These are phyloP conservation scores for Aspergillus fructus DNA, from an alignment of 2,329 filamentous ascomycete genomes.

Conservation along the genomic window DNA sequence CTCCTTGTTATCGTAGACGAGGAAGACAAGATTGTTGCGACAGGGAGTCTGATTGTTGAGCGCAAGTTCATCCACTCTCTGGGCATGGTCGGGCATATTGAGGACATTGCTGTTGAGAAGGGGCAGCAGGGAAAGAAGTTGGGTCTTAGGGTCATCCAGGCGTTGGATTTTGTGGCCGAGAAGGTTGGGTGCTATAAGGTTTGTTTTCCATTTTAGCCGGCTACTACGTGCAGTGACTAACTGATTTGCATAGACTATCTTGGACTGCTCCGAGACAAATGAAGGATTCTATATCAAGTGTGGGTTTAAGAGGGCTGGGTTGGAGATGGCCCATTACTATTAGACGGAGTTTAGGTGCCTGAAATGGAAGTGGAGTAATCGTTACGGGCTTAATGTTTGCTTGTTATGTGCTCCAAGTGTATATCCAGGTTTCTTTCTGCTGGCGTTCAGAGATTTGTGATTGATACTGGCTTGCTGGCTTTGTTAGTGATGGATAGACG, in stretches of 20 bases:
- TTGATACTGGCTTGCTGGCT: neutral
- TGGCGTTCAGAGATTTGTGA: neutral
- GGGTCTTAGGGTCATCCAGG: conserved; percentile 87
- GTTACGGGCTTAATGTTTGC: neutral
- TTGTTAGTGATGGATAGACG: conserved; percentile 1
- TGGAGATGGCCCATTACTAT: conserved; percentile 98
- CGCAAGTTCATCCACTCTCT: conserved; percentile 64
- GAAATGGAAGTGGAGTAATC: neutral
- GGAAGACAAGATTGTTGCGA: conserved; percentile 73
- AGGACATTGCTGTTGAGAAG: conserved; percentile 93
- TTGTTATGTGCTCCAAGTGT: neutral
- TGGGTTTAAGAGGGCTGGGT: conserved; percentile 84
- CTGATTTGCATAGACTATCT: conserved; percentile 66
- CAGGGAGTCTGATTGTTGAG: conserved; percentile 86
- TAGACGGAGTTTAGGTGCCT: neutral
- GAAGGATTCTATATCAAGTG: conserved; percentile 99
- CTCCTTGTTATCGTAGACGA: conserved; percentile 81
- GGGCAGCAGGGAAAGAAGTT: conserved; percentile 98
- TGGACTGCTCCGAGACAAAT: conserved; percentile 94
- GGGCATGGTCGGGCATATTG: conserved; percentile 80
- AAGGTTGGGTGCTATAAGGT: conserved; percentile 91
- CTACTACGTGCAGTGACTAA: conserved; percentile 7
- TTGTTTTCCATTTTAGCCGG: conserved; percentile 19
- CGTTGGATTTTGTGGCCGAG: conserved; percentile 82
- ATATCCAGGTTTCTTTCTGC: conserved; percentile 2